Percentiles rank a stretch among this genome's conserved stretches.
phyloP scores from a whole-genome alignment of 1,284 basidiomycete species.

The Trametes versicolor region DNA sequence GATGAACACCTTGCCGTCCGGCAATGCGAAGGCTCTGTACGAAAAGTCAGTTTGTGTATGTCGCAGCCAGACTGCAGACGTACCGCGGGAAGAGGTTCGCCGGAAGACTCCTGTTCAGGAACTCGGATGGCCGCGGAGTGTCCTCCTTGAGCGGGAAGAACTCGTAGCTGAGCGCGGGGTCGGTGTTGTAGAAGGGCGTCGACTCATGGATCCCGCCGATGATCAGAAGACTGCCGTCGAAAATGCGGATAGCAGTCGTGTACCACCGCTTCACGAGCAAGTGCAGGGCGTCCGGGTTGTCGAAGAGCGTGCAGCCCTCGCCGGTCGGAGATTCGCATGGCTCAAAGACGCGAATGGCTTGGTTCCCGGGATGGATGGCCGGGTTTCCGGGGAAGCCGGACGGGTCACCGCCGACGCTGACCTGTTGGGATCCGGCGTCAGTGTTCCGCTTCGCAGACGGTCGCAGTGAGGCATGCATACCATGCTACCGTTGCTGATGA shows the following conservation, averaged over 20 bases:
- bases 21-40: no score
- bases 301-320: no score
- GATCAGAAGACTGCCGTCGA: conserved; percentile 53
- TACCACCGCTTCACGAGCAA: conserved; percentile 55
- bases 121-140: conserved; percentile 54
- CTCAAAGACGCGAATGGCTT: conserved; percentile 49
- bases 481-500: no score
- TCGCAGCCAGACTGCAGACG: no score
- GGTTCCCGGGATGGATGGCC: conserved; percentile 37
- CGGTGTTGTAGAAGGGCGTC: conserved; percentile 51
- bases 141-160: conserved; percentile 63
- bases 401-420: conserved; percentile 46
- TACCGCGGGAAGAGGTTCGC: conserved; percentile 42
- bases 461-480: no score
- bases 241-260: conserved; percentile 51
- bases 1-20: no score
- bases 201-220: conserved; percentile 51
- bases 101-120: conserved; percentile 48
- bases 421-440: no score
- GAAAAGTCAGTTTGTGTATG: no score
- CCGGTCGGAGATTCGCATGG: conserved; percentile 49
- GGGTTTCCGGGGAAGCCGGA: conserved; percentile 49
- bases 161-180: conserved; percentile 58
- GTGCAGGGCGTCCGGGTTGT: conserved; percentile 48
- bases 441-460: no score